These are phyloP conservation scores for Salinomyces thailandicus DNA, from an alignment of 2,329 filamentous ascomycete genomes.

Conservation along the genomic window DNA sequence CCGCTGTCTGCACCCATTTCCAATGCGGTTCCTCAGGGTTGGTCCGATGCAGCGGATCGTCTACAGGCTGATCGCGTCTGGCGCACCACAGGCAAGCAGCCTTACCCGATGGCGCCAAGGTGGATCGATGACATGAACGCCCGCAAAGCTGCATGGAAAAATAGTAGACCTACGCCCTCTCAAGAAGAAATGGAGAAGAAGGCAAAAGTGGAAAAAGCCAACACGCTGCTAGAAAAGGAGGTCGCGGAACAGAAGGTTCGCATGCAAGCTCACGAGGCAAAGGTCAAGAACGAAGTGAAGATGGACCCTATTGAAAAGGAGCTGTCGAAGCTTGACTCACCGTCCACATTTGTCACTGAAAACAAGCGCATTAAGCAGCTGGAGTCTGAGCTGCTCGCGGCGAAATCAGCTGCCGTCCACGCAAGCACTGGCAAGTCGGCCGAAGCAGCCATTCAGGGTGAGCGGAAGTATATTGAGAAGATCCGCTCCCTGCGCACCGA, in stretches of 20 bases:
- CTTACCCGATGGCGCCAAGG: conserved; percentile 8
- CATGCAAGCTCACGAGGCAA: conserved; percentile 10
- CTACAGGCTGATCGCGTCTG: conserved; percentile 21
- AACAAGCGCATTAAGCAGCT: not conserved
- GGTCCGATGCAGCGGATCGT: conserved; percentile 18
- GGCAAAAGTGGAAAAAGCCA: conserved; percentile 15
- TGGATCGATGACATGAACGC: conserved; percentile 21
- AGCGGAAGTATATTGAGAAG: conserved; percentile 14
- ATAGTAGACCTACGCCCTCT: not conserved
- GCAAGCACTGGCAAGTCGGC: not conserved
- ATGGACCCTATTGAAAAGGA: not conserved
- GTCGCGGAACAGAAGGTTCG: conserved; percentile 20
- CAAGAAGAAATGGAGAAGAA: conserved; percentile 14
- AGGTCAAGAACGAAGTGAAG: not conserved
- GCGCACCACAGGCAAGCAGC: conserved; percentile 9
- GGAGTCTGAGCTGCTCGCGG: not conserved
- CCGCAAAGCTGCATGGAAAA: conserved; percentile 8
- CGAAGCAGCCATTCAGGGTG: not conserved
- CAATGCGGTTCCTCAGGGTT: conserved; percentile 16
- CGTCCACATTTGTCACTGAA: not conserved
- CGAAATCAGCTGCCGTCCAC: not conserved
- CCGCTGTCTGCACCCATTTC: conserved; percentile 2
- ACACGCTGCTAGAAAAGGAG: conserved; percentile 14
- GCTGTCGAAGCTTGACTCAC: not conserved
- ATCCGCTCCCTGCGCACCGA: conserved; percentile 15